Conservation (phyloP, 352 stramenopile genomes). For the Phytophthora boehmeriae region DNA sequence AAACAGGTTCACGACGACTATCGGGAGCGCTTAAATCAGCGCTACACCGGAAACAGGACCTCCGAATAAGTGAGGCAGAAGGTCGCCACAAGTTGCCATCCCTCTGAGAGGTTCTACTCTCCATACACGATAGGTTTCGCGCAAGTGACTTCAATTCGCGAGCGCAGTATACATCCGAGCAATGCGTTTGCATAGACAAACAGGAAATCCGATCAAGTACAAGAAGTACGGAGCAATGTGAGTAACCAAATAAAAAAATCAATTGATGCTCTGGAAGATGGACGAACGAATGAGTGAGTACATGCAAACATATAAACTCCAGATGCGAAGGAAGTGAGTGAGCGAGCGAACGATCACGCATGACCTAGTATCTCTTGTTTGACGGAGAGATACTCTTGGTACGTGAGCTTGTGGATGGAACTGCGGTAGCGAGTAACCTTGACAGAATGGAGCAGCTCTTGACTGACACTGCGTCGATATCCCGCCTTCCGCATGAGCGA, state of each 20-base stretch:
- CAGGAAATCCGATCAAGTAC: conserved; percentile 12
- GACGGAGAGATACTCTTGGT: conserved; percentile 76
- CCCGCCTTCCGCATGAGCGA: conserved; percentile 84
- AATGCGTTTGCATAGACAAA: conserved; percentile 27
- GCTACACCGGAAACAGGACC: conserved; percentile 28
- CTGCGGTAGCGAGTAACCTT: conserved; percentile 84
- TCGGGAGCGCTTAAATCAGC: conserved; percentile 68
- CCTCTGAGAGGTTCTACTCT: neutral
- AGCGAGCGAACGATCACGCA: conserved; percentile 22
- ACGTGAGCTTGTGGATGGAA: conserved; percentile 84
- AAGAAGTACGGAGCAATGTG: conserved; percentile 1
- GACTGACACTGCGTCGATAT: conserved; percentile 61
- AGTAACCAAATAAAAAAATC: conserved; percentile 34
- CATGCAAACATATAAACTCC: conserved; percentile 6
- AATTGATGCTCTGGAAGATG: conserved; percentile 26
- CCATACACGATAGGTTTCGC: neutral
- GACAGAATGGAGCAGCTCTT: conserved; percentile 60
- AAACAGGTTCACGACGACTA: conserved; percentile 82
- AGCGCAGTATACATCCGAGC: conserved; percentile 1
- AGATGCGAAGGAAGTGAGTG: conserved; percentile 21
- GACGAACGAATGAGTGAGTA: conserved; percentile 7
- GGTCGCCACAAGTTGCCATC: conserved; percentile 1
- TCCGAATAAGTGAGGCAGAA: neutral
- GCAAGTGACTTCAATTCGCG: neutral
- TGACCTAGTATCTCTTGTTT: conserved; percentile 48